Evolutionary conservation across 768 basidiomycete genomes (phyloP), one percentile per base, ranked within the genome.

Genomic region (Coprinopsis cinerea): DNA sequence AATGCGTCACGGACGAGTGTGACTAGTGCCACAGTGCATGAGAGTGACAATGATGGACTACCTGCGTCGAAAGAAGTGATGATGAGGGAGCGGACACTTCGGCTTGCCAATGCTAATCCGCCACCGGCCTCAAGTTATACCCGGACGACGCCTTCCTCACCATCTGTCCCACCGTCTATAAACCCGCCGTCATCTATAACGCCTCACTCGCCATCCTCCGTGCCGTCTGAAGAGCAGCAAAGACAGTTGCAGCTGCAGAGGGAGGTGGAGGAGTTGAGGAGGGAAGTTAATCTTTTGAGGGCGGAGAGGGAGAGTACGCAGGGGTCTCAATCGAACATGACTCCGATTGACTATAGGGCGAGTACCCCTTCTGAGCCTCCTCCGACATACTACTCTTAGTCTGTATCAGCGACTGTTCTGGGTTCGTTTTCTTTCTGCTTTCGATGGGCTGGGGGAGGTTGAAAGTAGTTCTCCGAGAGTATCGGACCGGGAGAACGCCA

Each of bases 251-350:
- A 47, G 14, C 45, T 34, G 11, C 45, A 44, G 15, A 22, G 28
- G 20, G 44, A 47, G 32, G 45, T 47, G 30, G 45, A 47, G 25
- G 30, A 34, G 14, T 15, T 47, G 45, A 32, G 45, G 23, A n/a
- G 45, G 45, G 45, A 47, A 18, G 45, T 47, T 32, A 10, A 15
- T 13, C 10, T 22, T 1, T n/a, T 47, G 4, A 15, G 45, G 11
- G 45, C 45, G 18, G 26, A 47, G 45, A 10, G 37, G 30, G 30
- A 32, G 15, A 32, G 30, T 32, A 15, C 15, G 30, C 30, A 7
- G 15, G 30, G 15, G 30, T 15, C 9, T 32, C 9, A 32, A 32
- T 32, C 30, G 15, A 15, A 9, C 9, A 32, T 7, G 18, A 20
- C 9, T 39, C 22, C 7, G 23, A 9, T 9, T 7, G 22, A 10